Evolutionary conservation across 2,329 filamentous ascomycete species (phyloP).

Genomic region (Helicocarpus griseus): DNA sequence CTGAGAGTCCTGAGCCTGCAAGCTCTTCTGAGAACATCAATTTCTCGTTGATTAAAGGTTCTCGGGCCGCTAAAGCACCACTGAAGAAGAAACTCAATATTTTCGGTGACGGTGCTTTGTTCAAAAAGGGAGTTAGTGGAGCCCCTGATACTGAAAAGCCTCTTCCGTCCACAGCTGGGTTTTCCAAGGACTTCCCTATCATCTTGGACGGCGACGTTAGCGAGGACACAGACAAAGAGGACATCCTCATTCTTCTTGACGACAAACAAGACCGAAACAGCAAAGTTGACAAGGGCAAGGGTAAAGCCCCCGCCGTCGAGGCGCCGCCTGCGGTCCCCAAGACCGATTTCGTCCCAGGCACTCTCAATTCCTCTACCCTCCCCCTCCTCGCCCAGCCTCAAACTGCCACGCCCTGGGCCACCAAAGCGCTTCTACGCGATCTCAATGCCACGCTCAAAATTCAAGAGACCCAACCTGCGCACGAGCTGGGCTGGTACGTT

Average conservation of each 20-base stretch:
- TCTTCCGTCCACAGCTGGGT: background rate
- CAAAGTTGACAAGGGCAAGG: constrained; percentile 1
- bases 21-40: background rate
- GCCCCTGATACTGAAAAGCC: background rate
- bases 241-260: constrained; percentile 30
- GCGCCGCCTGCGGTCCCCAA: constrained; percentile 14
- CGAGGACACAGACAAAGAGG: constrained; percentile 40
- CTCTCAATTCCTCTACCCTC: constrained; percentile 52
- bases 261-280: background rate
- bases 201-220: constrained; percentile 20
- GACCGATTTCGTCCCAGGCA: constrained; percentile 59
- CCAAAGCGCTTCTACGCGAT: constrained; percentile 54
- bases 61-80: too few species aligned
- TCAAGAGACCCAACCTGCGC: constrained; percentile 51
- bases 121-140: background rate
- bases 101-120: background rate
- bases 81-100: background rate
- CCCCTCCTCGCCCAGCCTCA: constrained; percentile 55
- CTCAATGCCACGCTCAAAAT: constrained; percentile 54
- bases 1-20: constrained; percentile 12
- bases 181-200: background rate
- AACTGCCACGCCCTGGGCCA: constrained; percentile 55
- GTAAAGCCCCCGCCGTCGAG: background rate
- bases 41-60: too few species aligned
- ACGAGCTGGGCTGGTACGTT: constrained; percentile 76